Base-by-base conservation (phyloP, 202 grass and related monocot genomes). In the Elaeis oleifera region DNA sequence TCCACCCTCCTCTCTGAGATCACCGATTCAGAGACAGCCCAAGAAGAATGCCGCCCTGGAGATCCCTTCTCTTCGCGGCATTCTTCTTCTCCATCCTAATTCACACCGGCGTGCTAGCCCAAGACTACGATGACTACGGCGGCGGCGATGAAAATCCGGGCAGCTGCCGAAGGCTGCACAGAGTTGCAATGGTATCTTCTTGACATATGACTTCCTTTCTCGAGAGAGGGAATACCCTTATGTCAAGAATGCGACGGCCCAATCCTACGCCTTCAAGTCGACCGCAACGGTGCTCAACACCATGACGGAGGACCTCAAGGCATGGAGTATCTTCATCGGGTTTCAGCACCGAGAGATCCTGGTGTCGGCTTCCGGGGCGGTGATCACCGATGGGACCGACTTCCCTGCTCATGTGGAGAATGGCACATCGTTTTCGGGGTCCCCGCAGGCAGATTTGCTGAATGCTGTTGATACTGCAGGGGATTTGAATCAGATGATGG, bases 391-490 rank as follows among this genome's bases (percentile, higher is more conserved):
- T 71, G 79, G 82, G 51, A 67, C 77, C 1, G 82, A 89, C 25
- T 72, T 82, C 31, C 92, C 92, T 0, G 79, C 82, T 49, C 81
- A 79, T 64, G 92, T 86, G 7, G 84, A 76, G 13, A 82, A 84
- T 11, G 88, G 88, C 11, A 84, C 53, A 4, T 81, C 84, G 5
- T 55, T 97, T 17, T 81, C 77, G 0, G 88, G 92, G 0, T 91
- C 72, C 68, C 84, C 92, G 9, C 68, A 81, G 71, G 65, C 84
- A 15, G 82, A 97, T 74, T 79, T 97, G 24, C 36, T 83, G 36
- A 89, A 88, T 60, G 78, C 92, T 64, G 86, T 97, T 39, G 92
- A 97, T 4, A 91, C 92, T 8, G 92, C 92, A 0, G 92, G 88
- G 1, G 84, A 97, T 23, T 16, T 79, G 75, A 25, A 32, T 27